phyloP scores from a whole-genome alignment of 2,329 filamentous ascomycete species.

The Aureobasidium sp. region DNA sequence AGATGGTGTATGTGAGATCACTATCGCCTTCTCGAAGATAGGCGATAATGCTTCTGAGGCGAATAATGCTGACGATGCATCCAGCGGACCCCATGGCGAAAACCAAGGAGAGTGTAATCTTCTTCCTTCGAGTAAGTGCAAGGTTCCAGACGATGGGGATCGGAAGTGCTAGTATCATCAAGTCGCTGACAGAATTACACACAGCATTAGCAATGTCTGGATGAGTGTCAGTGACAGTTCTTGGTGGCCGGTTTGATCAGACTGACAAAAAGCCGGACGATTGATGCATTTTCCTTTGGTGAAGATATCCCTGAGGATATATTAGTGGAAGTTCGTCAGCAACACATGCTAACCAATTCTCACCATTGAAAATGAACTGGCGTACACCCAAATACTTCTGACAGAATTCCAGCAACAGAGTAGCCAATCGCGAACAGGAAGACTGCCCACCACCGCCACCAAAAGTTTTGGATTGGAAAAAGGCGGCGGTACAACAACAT shows the following conservation, averaged over 20 bases:
- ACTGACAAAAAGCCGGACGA: slow-evolving; percentile 13
- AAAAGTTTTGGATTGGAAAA: slow-evolving; percentile 14
- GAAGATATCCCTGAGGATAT: slow-evolving; percentile 2
- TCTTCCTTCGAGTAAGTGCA: slow-evolving; percentile 1
- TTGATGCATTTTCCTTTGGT: slow-evolving; percentile 13
- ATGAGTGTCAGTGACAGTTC: neutral
- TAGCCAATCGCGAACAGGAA: slow-evolving; percentile 13
- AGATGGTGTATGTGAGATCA: slow-evolving; percentile 11
- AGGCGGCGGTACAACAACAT: slow-evolving; percentile 15
- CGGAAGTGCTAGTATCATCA: slow-evolving; percentile 13
- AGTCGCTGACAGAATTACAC: slow-evolving; percentile 13
- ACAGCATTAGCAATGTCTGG: slow-evolving; percentile 15
- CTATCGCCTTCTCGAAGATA: slow-evolving; percentile 5
- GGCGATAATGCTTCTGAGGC: slow-evolving; percentile 13
- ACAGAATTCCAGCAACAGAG: slow-evolving; percentile 8
- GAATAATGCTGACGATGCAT: slow-evolving; percentile 17
- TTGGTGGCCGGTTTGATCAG: too few species aligned
- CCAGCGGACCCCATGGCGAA: slow-evolving; percentile 14
- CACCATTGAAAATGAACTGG: slow-evolving; percentile 14
- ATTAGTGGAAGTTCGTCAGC: too few species aligned
- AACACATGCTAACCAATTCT: neutral
- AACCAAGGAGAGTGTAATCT: slow-evolving; percentile 8
- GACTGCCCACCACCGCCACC: slow-evolving; percentile 13
- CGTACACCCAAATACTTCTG: slow-evolving; percentile 14
- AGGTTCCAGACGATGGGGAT: slow-evolving; percentile 14